Evolutionary conservation across 768 basidiomycete species (phyloP).

Genomic region (Roridomyces roridus): DNA sequence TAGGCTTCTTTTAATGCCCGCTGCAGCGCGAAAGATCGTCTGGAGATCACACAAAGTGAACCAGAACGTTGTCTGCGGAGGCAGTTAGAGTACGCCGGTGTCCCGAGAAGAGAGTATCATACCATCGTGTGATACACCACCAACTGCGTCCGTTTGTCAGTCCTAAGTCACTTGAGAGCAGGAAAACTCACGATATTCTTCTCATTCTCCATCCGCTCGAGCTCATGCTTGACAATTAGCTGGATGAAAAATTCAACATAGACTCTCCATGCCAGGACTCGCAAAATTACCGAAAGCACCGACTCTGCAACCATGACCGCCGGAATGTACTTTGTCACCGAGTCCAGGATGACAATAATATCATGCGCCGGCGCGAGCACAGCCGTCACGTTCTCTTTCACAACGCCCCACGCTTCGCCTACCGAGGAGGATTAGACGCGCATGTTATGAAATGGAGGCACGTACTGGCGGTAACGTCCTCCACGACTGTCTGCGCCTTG

Average conservation of each 20-base stretch:
- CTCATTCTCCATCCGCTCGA: constrained; percentile 27
- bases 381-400: constrained; percentile 18
- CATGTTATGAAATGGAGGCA: neutral
- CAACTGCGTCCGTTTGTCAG: constrained; percentile 1
- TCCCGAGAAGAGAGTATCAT: neutral
- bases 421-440: neutral
- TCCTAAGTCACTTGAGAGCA: neutral
- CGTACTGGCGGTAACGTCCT: constrained; percentile 13
- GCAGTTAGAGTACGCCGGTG: neutral
- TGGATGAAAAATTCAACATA: constrained; percentile 1
- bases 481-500: constrained; percentile 23
- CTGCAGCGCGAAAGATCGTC: constrained; percentile 22
- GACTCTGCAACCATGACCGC: constrained; percentile 22
- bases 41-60: constrained; percentile 24
- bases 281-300: constrained; percentile 16
- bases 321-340: constrained; percentile 23
- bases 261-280: neutral
- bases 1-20: constrained; percentile 9
- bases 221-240: constrained; percentile 28
- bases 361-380: constrained; percentile 30
- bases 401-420: constrained; percentile 21
- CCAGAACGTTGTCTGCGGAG: constrained; percentile 17
- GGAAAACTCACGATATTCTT: constrained; percentile 25
- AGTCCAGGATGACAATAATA: constrained; percentile 25
- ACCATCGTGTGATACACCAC: constrained; percentile 31